These are phyloP conservation scores for Hyaloperonospora arabidopsidis DNA, from an alignment of 352 stramenopile genomes.

Conservation along the genomic window DNA sequence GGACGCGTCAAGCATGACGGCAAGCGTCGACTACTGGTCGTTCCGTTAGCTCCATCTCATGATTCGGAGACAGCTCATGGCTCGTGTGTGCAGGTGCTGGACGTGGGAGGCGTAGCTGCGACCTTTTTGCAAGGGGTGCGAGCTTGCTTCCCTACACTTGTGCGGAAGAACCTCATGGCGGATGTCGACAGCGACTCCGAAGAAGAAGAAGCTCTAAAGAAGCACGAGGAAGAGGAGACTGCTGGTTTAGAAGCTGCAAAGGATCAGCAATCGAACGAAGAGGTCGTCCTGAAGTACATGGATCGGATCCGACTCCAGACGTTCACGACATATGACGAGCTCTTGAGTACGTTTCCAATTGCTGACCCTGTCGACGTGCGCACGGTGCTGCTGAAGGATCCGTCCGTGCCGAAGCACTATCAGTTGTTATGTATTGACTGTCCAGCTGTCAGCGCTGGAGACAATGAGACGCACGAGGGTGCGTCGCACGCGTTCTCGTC, in stretches of 20 bases:
- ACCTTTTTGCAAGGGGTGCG: conserved; percentile 45
- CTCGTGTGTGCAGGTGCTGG: conserved; percentile 39
- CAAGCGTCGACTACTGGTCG: conserved; percentile 37
- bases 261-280: conserved; percentile 4
- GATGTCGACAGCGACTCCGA: conserved; percentile 34
- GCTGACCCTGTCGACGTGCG: conserved; percentile 24
- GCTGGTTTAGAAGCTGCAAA: conserved; percentile 8
- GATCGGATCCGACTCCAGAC: conserved; percentile 32
- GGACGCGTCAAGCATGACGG: conserved; percentile 42
- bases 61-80: neutral
- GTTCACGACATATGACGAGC: conserved; percentile 30
- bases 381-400: conserved; percentile 24
- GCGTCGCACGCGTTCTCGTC: too few relatives aligned
- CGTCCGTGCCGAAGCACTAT: conserved; percentile 18
- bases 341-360: conserved; percentile 38
- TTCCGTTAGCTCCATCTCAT: conserved; percentile 29
- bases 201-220: conserved; percentile 26
- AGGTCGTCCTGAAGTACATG: conserved; percentile 34
- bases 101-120: conserved; percentile 49
- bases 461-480: too few relatives aligned
- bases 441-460: conserved; percentile 18
- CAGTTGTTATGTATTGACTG: conserved; percentile 60
- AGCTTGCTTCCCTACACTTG: conserved; percentile 58
- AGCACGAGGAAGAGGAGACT: conserved; percentile 23
- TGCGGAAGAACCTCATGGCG: conserved; percentile 42